phyloP scores from a whole-genome alignment of 139 green algal species.

The Ettlia oleoabundans region DNA sequence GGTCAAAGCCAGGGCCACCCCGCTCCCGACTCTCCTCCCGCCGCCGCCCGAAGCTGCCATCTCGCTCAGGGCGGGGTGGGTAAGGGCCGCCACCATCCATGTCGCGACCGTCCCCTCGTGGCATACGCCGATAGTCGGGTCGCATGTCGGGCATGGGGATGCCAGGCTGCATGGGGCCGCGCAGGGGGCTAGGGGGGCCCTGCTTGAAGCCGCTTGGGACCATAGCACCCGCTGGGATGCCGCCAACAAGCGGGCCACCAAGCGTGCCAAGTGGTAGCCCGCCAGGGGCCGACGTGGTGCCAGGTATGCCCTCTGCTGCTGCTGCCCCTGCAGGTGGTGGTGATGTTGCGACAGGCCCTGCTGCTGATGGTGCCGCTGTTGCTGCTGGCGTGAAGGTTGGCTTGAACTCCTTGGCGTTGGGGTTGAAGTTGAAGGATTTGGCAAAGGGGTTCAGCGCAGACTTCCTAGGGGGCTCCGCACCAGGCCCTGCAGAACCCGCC shows the following conservation, averaged over 20 bases:
- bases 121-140: slow-evolving; percentile 2
- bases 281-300: neutral
- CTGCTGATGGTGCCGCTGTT: slow-evolving; percentile 11
- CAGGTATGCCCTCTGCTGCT: neutral
- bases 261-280: no score
- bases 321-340: neutral
- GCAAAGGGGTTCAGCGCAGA: slow-evolving; percentile 57
- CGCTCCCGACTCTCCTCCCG: slow-evolving; percentile 18
- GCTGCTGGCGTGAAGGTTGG: slow-evolving; percentile 16
- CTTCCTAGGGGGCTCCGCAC: neutral
- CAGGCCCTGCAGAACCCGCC: neutral
- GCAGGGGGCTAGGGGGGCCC: slow-evolving; percentile 5
- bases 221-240: no score
- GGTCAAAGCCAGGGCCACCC: neutral
- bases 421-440: slow-evolving; percentile 66
- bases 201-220: slow-evolving; percentile 1
- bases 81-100: neutral
- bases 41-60: slow-evolving; percentile 20
- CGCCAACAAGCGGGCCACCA: neutral
- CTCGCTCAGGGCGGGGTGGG: neutral
- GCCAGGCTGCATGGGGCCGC: neutral
- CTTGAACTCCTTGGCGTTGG: slow-evolving; percentile 59
- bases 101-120: slow-evolving; percentile 6
- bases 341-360: neutral
- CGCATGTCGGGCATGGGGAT: slow-evolving; percentile 35